Conservation (phyloP, 78 protist genomes). For the Bodo saltans region DNA sequence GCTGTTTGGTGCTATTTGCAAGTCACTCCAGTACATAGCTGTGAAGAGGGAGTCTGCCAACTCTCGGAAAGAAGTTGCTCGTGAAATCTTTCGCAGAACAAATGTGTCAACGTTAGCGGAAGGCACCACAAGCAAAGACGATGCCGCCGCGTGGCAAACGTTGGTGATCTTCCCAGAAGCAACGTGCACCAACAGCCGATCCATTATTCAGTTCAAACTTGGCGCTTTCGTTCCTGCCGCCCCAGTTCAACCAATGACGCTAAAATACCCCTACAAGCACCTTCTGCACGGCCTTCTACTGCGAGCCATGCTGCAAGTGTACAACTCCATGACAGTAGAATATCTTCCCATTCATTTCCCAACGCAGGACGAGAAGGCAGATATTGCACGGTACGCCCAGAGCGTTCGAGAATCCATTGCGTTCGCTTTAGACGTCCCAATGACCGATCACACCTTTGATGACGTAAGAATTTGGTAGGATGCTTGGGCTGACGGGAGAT, state of each 20-base stretch:
- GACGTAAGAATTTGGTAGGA: no score
- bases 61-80: neutral
- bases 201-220: slow-evolving; percentile 41
- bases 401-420: slow-evolving; percentile 9
- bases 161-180: slow-evolving; percentile 58
- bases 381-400: slow-evolving; percentile 8
- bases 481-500: no score
- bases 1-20: neutral
- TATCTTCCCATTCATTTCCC: neutral
- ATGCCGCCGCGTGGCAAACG: slow-evolving; percentile 12
- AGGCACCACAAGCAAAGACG: no score
- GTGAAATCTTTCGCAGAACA: neutral
- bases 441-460: no score
- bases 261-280: slow-evolving; percentile 29
- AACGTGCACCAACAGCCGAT: slow-evolving; percentile 38
- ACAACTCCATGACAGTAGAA: neutral
- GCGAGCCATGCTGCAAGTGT: neutral
- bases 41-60: neutral
- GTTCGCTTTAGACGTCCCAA: no score
- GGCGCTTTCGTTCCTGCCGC: slow-evolving; percentile 45
- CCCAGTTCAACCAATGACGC: slow-evolving; percentile 59
- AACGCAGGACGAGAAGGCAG: neutral
- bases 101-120: neutral
- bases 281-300: neutral
- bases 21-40: neutral